Evolutionary conservation across 495 filamentous ascomycete genomes (phyloP), one percentile per base, ranked within the genome.

Genomic region (Aspergillus steynii): DNA sequence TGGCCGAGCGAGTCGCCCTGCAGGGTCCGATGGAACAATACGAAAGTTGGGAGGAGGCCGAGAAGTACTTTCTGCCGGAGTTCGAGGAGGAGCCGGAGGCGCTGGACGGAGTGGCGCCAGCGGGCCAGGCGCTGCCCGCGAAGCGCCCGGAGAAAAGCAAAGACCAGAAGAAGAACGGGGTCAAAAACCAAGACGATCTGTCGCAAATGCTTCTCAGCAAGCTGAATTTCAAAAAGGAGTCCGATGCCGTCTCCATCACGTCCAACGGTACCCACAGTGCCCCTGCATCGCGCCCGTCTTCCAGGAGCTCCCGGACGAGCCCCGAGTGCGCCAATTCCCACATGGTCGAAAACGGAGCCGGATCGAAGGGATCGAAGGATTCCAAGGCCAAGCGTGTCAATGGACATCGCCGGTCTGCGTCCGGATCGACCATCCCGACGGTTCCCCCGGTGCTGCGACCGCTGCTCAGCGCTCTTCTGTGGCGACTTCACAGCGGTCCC

Each of bases 11-110:
- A 6, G 76, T 87, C 25, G 62, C 74, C 27, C 73, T 88, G 1
- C 83, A 87, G 64, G 83, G 82, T 15, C 84, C 82, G 32, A 81
- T 80, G 66, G 85, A 89, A 67, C 79, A 79, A 60, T 89, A 80
- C 62, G 72, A 77, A 25, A 80, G 68, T 49, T 90, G 86, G 86
- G 74, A 75, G 25, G 84, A 89, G 55, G 86, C 86, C 8, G 86
- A 87, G 73, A 77, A 83, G 63, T 87, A 81, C 66, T 79, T 87
- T 56, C 72, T 84, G 32, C 75, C 77, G n/a, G 80, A 83, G 58
- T 78, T 80, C 49, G 81, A 82, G 50, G 78, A 78, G 58, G 74
- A 80, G n/a, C 68, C 67, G 29, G 77, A 76, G 61, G 65, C 57
- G 29, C 50, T 59, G 28, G 52, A 71, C 52, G 66, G 66, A 10